Percentiles rank a stretch among this genome's conserved stretches.
phyloP scores from a whole-genome alignment of 768 basidiomycete species.

The Pholiota microspora region DNA sequence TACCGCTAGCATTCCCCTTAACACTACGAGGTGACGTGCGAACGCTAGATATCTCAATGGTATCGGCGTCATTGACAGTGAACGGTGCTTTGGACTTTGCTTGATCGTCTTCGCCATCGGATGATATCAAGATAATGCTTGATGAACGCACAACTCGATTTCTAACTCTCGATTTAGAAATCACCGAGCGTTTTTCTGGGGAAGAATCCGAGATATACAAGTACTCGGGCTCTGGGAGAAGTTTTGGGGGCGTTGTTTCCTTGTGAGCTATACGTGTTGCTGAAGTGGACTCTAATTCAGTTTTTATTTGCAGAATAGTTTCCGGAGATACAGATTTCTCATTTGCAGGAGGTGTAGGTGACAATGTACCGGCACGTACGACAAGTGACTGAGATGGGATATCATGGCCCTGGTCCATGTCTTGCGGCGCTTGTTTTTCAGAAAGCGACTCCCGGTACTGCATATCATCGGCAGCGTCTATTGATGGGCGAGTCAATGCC shows the following conservation, averaged over 20 bases:
- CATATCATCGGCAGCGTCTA: background rate
- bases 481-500: no score
- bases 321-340: background rate
- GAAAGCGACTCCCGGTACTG: no score
- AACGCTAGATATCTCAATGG: no score
- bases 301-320: background rate
- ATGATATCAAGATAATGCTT: slow-evolving; percentile 13
- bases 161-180: background rate
- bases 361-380: background rate
- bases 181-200: background rate
- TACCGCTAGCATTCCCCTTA: background rate
- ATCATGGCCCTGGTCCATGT: background rate
- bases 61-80: no score
- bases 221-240: background rate
- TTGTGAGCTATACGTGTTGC: background rate
- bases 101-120: slow-evolving; percentile 6
- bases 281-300: background rate
- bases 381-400: background rate
- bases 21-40: background rate
- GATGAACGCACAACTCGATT: background rate
- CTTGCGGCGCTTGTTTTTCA: no score
- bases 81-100: background rate
- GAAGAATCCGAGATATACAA: slow-evolving; percentile 2
- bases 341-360: background rate
- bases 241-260: background rate